Percentiles rank a stretch among this genome's conserved stretches.
These are phyloP conservation scores for Styphnolobium japonicum DNA, from an alignment of 306 rosid species.

Conservation along the genomic window DNA sequence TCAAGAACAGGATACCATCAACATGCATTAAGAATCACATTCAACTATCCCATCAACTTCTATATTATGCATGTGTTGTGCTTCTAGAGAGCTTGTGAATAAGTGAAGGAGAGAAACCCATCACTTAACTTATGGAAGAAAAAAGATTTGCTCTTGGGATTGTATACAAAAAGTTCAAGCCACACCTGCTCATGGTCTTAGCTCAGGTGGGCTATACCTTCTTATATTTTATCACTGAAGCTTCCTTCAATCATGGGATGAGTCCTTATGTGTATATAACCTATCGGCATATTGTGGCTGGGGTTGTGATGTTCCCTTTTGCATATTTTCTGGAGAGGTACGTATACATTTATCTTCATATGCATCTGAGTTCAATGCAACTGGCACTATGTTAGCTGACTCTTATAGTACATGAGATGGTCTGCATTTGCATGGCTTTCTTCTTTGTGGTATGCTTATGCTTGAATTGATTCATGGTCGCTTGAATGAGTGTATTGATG, in stretches of 20 bases:
- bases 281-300: conserved; percentile 62
- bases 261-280: conserved; percentile 80
- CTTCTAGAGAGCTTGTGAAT: conserved; percentile 21
- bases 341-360: background rate
- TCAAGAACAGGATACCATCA: conserved; percentile 26
- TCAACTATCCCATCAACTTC: conserved; percentile 13
- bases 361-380: background rate
- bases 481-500: background rate
- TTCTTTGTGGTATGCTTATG: background rate
- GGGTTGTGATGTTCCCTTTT: conserved; percentile 57
- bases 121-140: conserved; percentile 27
- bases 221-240: conserved; percentile 60
- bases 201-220: conserved; percentile 57
- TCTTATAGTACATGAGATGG: too few species aligned
- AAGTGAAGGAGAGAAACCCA: background rate
- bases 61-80: conserved; percentile 28
- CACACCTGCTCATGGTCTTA: conserved; percentile 65
- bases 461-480: background rate
- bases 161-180: conserved; percentile 47
- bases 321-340: conserved; percentile 86
- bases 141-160: background rate
- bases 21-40: conserved; percentile 42
- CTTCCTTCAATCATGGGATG: conserved; percentile 92
- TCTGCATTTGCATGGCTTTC: too few species aligned
- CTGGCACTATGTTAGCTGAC: background rate